Base-by-base conservation (phyloP, 1,284 basidiomycete species). In the Leccinum pachyderme region DNA sequence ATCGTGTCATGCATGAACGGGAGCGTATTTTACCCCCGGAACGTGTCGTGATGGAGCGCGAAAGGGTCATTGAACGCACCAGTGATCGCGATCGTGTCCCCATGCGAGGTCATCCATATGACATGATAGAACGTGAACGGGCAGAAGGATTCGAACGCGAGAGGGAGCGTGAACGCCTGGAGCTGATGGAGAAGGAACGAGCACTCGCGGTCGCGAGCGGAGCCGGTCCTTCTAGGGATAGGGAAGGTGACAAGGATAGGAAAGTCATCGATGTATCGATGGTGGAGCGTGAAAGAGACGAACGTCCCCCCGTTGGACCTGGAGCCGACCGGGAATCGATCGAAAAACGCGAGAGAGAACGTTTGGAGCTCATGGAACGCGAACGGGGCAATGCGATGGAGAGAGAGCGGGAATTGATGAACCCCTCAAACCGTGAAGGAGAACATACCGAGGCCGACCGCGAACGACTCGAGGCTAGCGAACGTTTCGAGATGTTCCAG, bases 401-500 rank as follows among this genome's bases (percentile, higher is more conserved):
- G 27, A 62, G 53, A 25, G 65, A 68, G 13, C 57, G 57, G 22
- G 65, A 70, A 41, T 47, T 49, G 47, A 53, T 47, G 56, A 63
- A 59, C 33, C 6, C 47, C n/a, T 4, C 37, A 9, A 56, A 39
- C 24, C 62, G 50, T 51, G 69, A 71, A 29, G 54, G 56, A 43
- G 68, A 68, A 43, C 62, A 54, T 7, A 46, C 49, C 5, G 69
- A 71, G 18, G 51, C 41, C 13, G 61, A 68, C 7, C 69, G 65
- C 0, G 67, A 71, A 50, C 70, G 69, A 44, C 41, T 63, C 7
- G 69, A 65, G n/a, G 35, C 52, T 13, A 55, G 56, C 39, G 70
- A 71, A 52, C 67, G 64, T 33, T 67, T 69, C 25, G 67, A 69
- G 44, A 55, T 66, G 56, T 37, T 69, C 25, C 60, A 69, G 22